phyloP scores from a whole-genome alignment of 495 filamentous ascomycete genomes.

The Pyronema domesticum region DNA sequence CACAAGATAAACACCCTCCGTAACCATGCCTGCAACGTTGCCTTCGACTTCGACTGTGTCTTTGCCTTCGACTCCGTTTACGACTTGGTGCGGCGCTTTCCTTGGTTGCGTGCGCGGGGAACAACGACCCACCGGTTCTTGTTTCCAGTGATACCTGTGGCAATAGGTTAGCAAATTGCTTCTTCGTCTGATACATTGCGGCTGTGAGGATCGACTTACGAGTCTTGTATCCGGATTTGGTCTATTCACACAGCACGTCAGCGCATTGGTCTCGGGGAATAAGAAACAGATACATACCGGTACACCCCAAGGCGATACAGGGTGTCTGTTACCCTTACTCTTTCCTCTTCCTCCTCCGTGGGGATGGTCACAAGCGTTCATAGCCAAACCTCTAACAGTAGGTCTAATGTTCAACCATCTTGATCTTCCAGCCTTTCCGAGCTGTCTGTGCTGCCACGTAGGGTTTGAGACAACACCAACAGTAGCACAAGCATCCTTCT shows the following conservation, averaged over 20 bases:
- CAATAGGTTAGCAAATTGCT: background rate
- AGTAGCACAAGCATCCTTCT: slow-evolving; percentile 81
- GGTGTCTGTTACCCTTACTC: slow-evolving; percentile 90
- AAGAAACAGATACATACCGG: slow-evolving; percentile 42
- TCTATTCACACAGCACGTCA: slow-evolving; percentile 25
- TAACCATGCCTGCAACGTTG: too few relatives aligned
- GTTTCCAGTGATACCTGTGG: slow-evolving; percentile 36
- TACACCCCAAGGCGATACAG: slow-evolving; percentile 87
- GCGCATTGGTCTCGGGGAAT: background rate
- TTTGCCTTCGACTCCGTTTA: background rate
- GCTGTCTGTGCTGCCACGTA: slow-evolving; percentile 69
- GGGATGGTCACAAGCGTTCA: slow-evolving; percentile 95
- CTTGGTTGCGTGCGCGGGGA: slow-evolving; percentile 57
- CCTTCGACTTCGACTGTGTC: too few relatives aligned
- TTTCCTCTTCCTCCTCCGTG: slow-evolving; percentile 98
- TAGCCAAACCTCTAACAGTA: slow-evolving; percentile 87
- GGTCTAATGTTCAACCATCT: slow-evolving; percentile 87
- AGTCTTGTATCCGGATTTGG: slow-evolving; percentile 96
- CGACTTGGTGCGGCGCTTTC: slow-evolving; percentile 35
- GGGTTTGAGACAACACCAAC: slow-evolving; percentile 85
- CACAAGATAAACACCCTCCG: too few relatives aligned
- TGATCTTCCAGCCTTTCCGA: slow-evolving; percentile 85
- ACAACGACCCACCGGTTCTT: slow-evolving; percentile 67
- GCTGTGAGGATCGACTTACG: slow-evolving; percentile 33
- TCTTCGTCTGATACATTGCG: background rate